Evolutionary conservation across 2,329 filamentous ascomycete species (phyloP).

Genomic region (Paraphaeosphaeria sporulosa): DNA sequence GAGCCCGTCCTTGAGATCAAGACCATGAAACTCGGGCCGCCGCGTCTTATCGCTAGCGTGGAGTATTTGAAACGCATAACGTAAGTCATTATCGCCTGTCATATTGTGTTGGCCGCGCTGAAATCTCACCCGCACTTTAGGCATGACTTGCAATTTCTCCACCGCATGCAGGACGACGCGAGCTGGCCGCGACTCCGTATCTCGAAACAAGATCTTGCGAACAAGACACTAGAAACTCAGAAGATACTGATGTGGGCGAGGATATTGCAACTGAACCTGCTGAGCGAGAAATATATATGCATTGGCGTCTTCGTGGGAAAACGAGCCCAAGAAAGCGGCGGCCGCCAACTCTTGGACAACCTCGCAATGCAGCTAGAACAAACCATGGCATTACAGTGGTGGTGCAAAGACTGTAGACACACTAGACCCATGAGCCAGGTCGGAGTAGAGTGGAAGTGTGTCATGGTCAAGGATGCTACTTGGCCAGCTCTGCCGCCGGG

Average conservation of each 20-base stretch:
- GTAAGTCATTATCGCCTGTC: background rate
- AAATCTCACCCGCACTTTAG: background rate
- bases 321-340: background rate
- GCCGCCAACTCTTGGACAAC: background rate
- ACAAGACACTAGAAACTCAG: background rate
- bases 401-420: background rate
- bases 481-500: background rate
- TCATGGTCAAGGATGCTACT: background rate
- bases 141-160: background rate
- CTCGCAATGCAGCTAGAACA: background rate
- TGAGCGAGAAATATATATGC: background rate
- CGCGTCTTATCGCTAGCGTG: background rate
- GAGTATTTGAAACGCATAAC: background rate
- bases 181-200: background rate
- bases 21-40: slow-evolving; percentile 12
- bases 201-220: background rate
- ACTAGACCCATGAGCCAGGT: background rate
- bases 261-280: background rate
- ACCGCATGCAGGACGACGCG: background rate
- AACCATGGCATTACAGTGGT: background rate
- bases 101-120: background rate
- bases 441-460: background rate
- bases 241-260: background rate
- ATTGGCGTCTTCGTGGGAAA: background rate
- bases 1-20: slow-evolving; percentile 10